A percentile compares a stretch with the other conserved stretches of the same genome.
Conservation (phyloP, 768 basidiomycete genomes). For the Kockovaella imperatae region DNA sequence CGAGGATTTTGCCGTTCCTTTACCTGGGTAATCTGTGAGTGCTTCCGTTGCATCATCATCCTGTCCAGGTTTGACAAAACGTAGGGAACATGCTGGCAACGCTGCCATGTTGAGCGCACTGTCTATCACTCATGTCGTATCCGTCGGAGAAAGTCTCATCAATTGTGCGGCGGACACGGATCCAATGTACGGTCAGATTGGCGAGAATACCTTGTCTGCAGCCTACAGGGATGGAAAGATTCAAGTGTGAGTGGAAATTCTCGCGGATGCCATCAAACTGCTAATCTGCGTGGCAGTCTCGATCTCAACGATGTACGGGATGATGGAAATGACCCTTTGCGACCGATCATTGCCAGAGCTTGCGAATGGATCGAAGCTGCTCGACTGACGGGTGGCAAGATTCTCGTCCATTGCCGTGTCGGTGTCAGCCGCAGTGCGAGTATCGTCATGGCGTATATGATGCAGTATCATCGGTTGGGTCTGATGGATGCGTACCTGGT, state of each 20-base stretch:
- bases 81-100: constrained; percentile 84
- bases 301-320: constrained; percentile 60
- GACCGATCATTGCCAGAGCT: constrained; percentile 77
- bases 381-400: constrained; percentile 70
- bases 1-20: constrained; percentile 81
- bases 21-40: constrained; percentile 91
- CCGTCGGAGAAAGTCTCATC: constrained; percentile 89
- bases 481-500: constrained; percentile 91
- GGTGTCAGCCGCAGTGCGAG: constrained; percentile 93
- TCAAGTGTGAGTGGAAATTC: constrained; percentile 15
- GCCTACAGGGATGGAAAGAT: constrained; percentile 20
- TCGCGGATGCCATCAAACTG: background rate
- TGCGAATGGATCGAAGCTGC: constrained; percentile 92
- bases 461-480: constrained; percentile 77
- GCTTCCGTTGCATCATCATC: constrained; percentile 10
- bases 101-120: constrained; percentile 92
- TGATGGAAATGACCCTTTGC: constrained; percentile 90
- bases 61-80: constrained; percentile 5
- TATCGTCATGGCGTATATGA: constrained; percentile 89
- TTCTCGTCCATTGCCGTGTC: constrained; percentile 96
- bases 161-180: constrained; percentile 57
- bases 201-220: constrained; percentile 19
- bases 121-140: constrained; percentile 94
- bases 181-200: constrained; percentile 33
- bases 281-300: constrained; percentile 15